Conservation (phyloP, 768 basidiomycete species). For the Russula sp. region DNA sequence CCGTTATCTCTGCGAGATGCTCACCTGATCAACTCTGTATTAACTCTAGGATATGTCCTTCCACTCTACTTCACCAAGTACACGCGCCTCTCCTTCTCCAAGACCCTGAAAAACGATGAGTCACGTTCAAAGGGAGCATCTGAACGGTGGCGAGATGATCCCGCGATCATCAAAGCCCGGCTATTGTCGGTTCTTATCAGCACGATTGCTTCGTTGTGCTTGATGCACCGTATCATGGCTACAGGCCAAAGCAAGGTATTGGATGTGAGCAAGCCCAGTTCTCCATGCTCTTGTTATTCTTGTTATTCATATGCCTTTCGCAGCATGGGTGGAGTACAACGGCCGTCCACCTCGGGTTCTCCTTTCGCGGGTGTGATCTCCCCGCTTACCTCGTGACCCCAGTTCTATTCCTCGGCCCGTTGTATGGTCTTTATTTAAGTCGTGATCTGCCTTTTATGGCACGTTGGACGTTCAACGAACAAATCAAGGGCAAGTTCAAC, state of each 20-base stretch:
- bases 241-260: conserved; percentile 22
- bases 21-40: conserved; percentile 50
- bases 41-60: conserved; percentile 71
- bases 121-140: conserved; percentile 32
- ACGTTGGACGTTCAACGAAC: conserved; percentile 39
- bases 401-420: conserved; percentile 68
- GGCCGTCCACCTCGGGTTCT: conserved; percentile 23
- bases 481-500: conserved; percentile 37
- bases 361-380: conserved; percentile 25
- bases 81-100: conserved; percentile 50
- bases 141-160: conserved; percentile 73
- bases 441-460: conserved; percentile 50
- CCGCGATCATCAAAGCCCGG: conserved; percentile 76
- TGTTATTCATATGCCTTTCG: neutral
- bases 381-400: conserved; percentile 63
- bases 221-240: conserved; percentile 44
- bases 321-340: conserved; percentile 26
- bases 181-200: conserved; percentile 60
- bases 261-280: conserved; percentile 22
- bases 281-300: neutral
- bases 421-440: conserved; percentile 51
- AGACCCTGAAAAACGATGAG: conserved; percentile 23
- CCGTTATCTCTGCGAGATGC: conserved; percentile 32
- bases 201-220: conserved; percentile 50
- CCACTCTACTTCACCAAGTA: conserved; percentile 73